Evolutionary conservation across 2,329 filamentous ascomycete species (phyloP).

Genomic region (Thermothelomyces thermophilus): DNA sequence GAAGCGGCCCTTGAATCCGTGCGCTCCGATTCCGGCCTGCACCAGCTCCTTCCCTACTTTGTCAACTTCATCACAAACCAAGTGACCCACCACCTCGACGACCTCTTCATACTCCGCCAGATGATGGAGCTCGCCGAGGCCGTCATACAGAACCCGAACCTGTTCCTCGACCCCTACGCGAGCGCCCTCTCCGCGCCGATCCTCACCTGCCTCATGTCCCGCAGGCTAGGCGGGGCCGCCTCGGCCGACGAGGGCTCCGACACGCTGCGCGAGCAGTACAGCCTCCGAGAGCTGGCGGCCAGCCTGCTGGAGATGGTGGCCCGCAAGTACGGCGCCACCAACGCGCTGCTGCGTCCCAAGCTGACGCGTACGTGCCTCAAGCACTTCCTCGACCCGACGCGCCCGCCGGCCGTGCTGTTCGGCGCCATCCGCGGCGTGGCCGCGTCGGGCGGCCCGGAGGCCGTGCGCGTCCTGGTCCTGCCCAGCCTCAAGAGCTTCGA

Average conservation of each 20-base stretch:
- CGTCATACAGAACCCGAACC: constrained; percentile 72
- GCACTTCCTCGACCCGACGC: constrained; percentile 79
- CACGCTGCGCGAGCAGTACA: constrained; percentile 59
- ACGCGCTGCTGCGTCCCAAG: constrained; percentile 76
- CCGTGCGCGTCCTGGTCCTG: constrained; percentile 50
- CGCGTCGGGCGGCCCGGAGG: constrained; percentile 63
- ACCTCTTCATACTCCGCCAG: constrained; percentile 79
- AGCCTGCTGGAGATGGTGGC: constrained; percentile 74
- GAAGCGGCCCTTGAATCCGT: constrained; percentile 81
- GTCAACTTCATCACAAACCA: constrained; percentile 93
- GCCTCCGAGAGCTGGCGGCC: constrained; percentile 76
- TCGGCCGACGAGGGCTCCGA: constrained; percentile 41
- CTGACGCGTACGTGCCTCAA: constrained; percentile 91
- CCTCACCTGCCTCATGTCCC: constrained; percentile 82
- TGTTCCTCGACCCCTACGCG: constrained; percentile 59
- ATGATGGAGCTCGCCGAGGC: constrained; percentile 89
- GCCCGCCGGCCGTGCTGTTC: constrained; percentile 78
- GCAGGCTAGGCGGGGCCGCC: constrained; percentile 54
- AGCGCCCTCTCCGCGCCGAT: constrained; percentile 72
- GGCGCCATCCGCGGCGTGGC: constrained; percentile 78
- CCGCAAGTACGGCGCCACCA: constrained; percentile 72
- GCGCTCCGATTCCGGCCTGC: constrained; percentile 81
- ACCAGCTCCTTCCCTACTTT: constrained; percentile 94
- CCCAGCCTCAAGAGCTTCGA: constrained; percentile 52
- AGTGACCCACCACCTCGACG: constrained; percentile 87